These are phyloP conservation scores for Blastosporella zonata DNA, from an alignment of 1,284 basidiomycete genomes.

Conservation along the genomic window DNA sequence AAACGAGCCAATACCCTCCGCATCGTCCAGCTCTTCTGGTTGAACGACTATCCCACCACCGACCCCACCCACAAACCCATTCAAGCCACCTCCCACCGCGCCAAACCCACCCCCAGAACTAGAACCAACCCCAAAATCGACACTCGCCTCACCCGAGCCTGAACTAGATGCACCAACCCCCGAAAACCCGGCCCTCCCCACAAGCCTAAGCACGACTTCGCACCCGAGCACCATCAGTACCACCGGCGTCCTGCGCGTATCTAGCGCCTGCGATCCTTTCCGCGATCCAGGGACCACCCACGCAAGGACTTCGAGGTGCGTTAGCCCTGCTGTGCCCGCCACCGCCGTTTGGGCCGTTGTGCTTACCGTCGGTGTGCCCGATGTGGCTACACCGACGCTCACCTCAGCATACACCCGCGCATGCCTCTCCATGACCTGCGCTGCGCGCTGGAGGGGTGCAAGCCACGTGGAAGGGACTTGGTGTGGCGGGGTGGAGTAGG, in stretches of 20 bases:
- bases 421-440: conserved; percentile 22
- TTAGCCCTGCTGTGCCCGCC: conserved; percentile 26
- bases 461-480: conserved; percentile 23
- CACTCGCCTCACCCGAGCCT: too few relatives aligned
- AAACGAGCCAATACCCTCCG: too few relatives aligned
- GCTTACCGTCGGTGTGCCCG: too few relatives aligned
- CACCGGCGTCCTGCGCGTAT: conserved; percentile 3
- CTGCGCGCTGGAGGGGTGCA: conserved; percentile 13
- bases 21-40: too few relatives aligned
- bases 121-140: too few relatives aligned
- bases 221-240: conserved; percentile 20
- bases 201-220: conserved; percentile 17
- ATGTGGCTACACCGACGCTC: too few relatives aligned
- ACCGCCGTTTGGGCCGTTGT: too few relatives aligned
- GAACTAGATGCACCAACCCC: not conserved
- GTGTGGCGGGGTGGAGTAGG: conserved; percentile 17
- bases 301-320: conserved; percentile 27
- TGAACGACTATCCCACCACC: too few relatives aligned
- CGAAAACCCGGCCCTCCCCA: conserved; percentile 17
- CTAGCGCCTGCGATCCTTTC: conserved; percentile 19
- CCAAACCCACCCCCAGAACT: too few relatives aligned
- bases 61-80: too few relatives aligned
- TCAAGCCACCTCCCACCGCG: too few relatives aligned
- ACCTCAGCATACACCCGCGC: conserved; percentile 27
- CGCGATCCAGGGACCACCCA: conserved; percentile 33